Percentiles rank a stretch among this genome's conserved stretches.
Conservation (phyloP, 2,329 filamentous ascomycete species). For the Trichoderma cornu-damae region DNA sequence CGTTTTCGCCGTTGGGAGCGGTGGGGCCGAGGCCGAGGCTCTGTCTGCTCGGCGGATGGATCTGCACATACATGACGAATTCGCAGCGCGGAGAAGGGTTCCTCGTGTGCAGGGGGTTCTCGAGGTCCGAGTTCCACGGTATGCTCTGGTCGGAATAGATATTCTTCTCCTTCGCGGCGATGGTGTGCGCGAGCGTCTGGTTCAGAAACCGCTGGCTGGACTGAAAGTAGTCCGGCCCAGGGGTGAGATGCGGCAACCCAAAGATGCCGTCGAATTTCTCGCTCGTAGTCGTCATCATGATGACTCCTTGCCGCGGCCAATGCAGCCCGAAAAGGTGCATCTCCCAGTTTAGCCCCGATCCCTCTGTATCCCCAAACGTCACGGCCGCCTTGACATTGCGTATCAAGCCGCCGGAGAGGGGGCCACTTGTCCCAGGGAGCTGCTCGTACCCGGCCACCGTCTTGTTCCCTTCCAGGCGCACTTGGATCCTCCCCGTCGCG, state of each 20-base stretch:
- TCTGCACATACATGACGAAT: constrained; percentile 78
- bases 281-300: constrained; percentile 82
- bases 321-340: constrained; percentile 79
- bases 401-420: constrained; percentile 48
- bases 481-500: constrained; percentile 58
- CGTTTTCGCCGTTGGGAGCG: constrained; percentile 31
- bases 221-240: constrained; percentile 51
- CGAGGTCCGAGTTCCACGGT: constrained; percentile 70
- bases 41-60: constrained; percentile 51
- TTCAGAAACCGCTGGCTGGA: constrained; percentile 64
- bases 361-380: constrained; percentile 65
- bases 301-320: constrained; percentile 72
- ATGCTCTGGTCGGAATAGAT: constrained; percentile 54
- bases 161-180: constrained; percentile 58
- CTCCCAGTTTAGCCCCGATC: constrained; percentile 66
- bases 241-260: constrained; percentile 75
- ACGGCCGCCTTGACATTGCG: constrained; percentile 66
- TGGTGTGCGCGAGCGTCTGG: constrained; percentile 61
- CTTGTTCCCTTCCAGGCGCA: constrained; percentile 58
- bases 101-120: constrained; percentile 54
- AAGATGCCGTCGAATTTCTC: constrained; percentile 94
- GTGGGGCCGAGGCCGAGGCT: constrained; percentile 32
- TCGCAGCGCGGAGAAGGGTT: constrained; percentile 74
- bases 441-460: constrained; percentile 43
- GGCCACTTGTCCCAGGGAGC: constrained; percentile 30